Base-by-base conservation (phyloP, 192 early-diverging fungal species). In the Bifiguratus adelaidae region DNA sequence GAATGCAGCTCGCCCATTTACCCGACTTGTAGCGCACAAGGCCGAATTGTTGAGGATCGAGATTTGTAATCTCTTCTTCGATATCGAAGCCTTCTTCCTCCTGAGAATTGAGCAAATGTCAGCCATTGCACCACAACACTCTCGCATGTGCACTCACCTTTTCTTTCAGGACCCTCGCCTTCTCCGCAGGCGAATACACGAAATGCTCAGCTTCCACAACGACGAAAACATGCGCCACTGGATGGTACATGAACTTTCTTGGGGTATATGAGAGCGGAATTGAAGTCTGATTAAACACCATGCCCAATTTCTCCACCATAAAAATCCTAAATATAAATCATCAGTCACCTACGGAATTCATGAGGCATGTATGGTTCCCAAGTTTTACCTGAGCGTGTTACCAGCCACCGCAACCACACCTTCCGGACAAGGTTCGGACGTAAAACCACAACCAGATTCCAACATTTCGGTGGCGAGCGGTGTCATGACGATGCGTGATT, bases 181-280 rank as follows among this genome's bases (percentile, higher is more conserved):
- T 84, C 29, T 82, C 86, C 7, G 55, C 49, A 1, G 82, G 69
- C 36, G 82, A 85, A 43, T 63, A 83, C 0, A 81, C 83, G 33
- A 73, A 64, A 56, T 92, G 82, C 15, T 99, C 94, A 15, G 81
- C 63, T 62, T 99, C 96, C 50, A 91, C 77, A 36, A 96, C 61
- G 1, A 88, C 84, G 72, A 99, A 94, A 40, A 82, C 78, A 37
- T 82, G 83, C 25, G 82, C 77, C n/a, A 61, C 57, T 12, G 67
- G 71, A 52, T 92, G 77, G 45, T 83, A 68, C 4, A 77, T 68
- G 54, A 96, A 83, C 6, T 77, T 73, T 42, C 94, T 76, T 4
- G 96, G 96, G 0, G 96, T 97, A 38, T 84, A 89, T 9, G 73
- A 78, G 29, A 97, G 71, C 24, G 88, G 89, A 15, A 97, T 73